phyloP scores from a whole-genome alignment of 148 eudicot genomes.

The Chenopodium album region DNA sequence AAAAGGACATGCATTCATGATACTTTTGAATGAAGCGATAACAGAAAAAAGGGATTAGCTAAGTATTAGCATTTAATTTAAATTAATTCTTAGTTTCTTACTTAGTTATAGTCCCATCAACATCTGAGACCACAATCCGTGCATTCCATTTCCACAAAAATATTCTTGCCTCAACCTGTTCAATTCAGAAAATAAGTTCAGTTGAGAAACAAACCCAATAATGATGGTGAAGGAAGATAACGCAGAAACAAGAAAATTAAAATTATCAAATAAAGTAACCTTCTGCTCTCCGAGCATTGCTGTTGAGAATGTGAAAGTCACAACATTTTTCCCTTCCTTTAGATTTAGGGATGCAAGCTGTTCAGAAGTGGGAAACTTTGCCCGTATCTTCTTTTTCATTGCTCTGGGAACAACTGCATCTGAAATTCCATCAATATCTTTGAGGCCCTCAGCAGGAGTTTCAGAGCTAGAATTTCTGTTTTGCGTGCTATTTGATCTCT shows the following conservation, averaged over 20 bases:
- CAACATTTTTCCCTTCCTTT: conserved; percentile 69
- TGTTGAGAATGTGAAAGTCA: conserved; percentile 79
- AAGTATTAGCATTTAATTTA: background rate
- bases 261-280: conserved; percentile 35
- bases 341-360: conserved; percentile 81
- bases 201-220: background rate
- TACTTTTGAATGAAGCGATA: background rate
- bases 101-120: conserved; percentile 99
- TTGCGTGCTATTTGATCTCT: conserved; percentile 47
- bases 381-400: conserved; percentile 45
- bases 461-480: conserved; percentile 30
- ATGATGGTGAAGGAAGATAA: conserved; percentile 5
- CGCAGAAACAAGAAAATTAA: background rate
- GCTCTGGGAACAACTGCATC: conserved; percentile 32
- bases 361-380: conserved; percentile 72
- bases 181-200: conserved; percentile 2
- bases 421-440: conserved; percentile 17
- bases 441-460: conserved; percentile 23
- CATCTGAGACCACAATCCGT: conserved; percentile 88
- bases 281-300: conserved; percentile 74
- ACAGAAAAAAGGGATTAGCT: background rate
- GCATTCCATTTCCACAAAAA: conserved; percentile 93
- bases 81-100: conserved; percentile 56
- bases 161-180: conserved; percentile 88
- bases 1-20: background rate